Evolutionary conservation across 1,139 yeast species (phyloP).

Genomic region (Hyphopichia khmerensis): DNA sequence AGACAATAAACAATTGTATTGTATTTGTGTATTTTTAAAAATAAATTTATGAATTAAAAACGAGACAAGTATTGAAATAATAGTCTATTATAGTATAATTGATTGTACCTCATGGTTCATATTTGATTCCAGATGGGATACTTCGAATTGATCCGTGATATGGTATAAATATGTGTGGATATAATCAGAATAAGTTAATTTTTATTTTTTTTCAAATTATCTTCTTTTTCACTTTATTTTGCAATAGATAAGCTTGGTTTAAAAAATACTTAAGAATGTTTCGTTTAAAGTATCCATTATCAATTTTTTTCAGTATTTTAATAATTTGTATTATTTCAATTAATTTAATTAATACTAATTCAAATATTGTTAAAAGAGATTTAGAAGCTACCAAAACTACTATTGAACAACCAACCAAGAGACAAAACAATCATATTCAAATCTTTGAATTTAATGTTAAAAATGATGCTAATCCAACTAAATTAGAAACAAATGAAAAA

Average conservation of each 20-base stretch:
- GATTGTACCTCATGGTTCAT: not conserved
- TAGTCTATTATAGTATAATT: no score
- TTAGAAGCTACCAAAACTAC: not conserved
- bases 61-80: no score
- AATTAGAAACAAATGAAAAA: slow-evolving; percentile 23
- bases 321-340: not conserved
- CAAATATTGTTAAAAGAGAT: slow-evolving; percentile 1
- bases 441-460: slow-evolving; percentile 47
- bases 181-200: no score
- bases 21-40: no score
- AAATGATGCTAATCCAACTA: slow-evolving; percentile 23
- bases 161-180: not conserved
- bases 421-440: slow-evolving; percentile 9
- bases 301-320: not conserved
- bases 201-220: no score
- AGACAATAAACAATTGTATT: no score
- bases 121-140: not conserved
- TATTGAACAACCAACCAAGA: not conserved
- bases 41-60: no score
- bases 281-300: slow-evolving; percentile 1
- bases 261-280: not conserved
- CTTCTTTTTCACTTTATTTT: no score
- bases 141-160: not conserved
- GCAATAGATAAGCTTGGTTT: no score
- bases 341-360: not conserved